Evolutionary conservation across 1,139 yeast genomes (phyloP).

Genomic region (Debaryomyces sp.): DNA sequence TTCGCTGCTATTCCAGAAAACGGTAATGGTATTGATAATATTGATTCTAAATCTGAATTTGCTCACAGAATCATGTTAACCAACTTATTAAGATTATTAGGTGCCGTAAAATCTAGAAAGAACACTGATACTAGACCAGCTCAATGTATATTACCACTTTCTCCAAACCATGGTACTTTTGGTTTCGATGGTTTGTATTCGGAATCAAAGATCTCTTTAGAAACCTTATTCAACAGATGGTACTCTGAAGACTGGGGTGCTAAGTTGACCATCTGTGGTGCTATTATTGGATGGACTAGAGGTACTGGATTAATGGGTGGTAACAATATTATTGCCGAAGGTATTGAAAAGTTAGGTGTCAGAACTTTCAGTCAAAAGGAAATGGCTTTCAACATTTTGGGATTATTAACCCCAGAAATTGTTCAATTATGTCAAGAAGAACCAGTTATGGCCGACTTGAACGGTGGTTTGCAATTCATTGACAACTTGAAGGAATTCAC

Average conservation of each 20-base stretch:
- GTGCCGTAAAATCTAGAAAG: slow-evolving; percentile 86
- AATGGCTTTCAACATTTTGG: slow-evolving; percentile 97
- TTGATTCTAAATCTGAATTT: slow-evolving; percentile 93
- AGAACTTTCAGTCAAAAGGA: slow-evolving; percentile 98
- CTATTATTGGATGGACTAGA: slow-evolving; percentile 99
- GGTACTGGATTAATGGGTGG: slow-evolving; percentile 99
- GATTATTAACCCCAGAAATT: slow-evolving; percentile 86
- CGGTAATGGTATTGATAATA: slow-evolving; percentile 91
- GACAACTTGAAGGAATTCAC: slow-evolving; percentile 91
- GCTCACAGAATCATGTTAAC: slow-evolving; percentile 99
- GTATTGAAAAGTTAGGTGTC: slow-evolving; percentile 92
- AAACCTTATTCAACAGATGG: slow-evolving; percentile 98
- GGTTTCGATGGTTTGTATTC: slow-evolving; percentile 98
- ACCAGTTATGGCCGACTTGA: slow-evolving; percentile 96
- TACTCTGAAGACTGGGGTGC: slow-evolving; percentile 95
- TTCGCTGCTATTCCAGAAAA: slow-evolving; percentile 99
- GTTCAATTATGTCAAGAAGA: slow-evolving; percentile 87
- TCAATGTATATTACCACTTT: slow-evolving; percentile 91
- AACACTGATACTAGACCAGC: slow-evolving; percentile 96
- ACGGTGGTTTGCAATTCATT: slow-evolving; percentile 96
- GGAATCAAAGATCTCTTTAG: slow-evolving; percentile 92
- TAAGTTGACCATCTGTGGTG: slow-evolving; percentile 96
- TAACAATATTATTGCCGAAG: slow-evolving; percentile 96
- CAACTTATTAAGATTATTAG: slow-evolving; percentile 87
- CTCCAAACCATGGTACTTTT: slow-evolving; percentile 98